Conservation (phyloP, 2,329 filamentous ascomycete species). For the Sporothrix euskadiensis region DNA sequence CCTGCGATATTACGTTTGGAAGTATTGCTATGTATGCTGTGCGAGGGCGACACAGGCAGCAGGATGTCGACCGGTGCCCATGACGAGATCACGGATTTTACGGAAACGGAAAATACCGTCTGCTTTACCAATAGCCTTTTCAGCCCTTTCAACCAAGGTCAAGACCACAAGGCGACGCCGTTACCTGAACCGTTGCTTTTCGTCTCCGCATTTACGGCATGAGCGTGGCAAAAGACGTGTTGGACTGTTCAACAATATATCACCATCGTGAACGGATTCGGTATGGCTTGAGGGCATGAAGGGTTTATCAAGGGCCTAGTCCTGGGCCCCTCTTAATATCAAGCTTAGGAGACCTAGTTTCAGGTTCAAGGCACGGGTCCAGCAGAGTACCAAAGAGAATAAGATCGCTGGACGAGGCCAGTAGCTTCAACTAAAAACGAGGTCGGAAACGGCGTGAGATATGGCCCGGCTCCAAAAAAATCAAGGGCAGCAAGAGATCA, state of each 20-base stretch:
- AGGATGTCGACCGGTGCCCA: no score
- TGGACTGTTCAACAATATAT: neutral
- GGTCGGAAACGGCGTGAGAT: neutral
- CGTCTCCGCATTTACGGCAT: neutral
- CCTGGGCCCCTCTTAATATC: neutral
- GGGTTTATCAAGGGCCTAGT: neutral
- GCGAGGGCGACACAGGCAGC: no score
- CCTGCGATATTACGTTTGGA: no score
- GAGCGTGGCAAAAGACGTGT: neutral
- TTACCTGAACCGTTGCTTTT: no score
- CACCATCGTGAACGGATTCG: neutral
- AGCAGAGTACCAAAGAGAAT: neutral
- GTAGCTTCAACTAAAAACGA: neutral
- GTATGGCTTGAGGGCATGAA: neutral
- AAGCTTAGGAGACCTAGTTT: no score
- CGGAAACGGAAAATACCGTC: no score
- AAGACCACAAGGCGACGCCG: no score
- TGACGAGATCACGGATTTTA: no score
- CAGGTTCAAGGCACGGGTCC: neutral
- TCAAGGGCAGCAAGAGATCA: neutral
- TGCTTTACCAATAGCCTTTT: no score
- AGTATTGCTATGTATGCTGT: no score
- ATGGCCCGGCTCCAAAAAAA: neutral
- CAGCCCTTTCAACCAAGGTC: no score
- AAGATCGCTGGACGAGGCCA: neutral